Evolutionary conservation across 352 stramenopile species (phyloP).

Genomic region (Discostella stelligera): DNA sequence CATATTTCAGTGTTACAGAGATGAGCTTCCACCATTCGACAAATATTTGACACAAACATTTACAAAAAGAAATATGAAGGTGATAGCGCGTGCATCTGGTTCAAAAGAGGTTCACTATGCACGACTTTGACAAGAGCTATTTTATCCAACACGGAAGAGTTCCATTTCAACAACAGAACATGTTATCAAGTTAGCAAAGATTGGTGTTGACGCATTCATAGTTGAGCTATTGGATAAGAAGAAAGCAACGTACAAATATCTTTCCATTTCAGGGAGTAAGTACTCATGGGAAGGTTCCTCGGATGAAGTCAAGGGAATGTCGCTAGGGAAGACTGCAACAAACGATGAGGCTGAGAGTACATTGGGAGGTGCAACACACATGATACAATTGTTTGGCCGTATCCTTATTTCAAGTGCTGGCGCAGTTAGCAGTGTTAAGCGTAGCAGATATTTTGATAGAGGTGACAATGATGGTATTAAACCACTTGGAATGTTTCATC

Average conservation of each 20-base stretch:
- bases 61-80: constrained; percentile 5
- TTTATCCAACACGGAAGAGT: constrained; percentile 2
- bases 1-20: background rate
- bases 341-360: constrained; percentile 29
- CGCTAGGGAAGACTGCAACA: constrained; percentile 19
- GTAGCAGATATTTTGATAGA: constrained; percentile 7
- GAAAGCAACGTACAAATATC: constrained; percentile 20
- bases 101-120: constrained; percentile 1
- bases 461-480: constrained; percentile 6
- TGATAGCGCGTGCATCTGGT: constrained; percentile 2
- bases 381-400: constrained; percentile 9
- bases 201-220: constrained; percentile 5
- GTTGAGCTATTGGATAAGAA: constrained; percentile 12
- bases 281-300: background rate
- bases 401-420: constrained; percentile 13
- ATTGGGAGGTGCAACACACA: constrained; percentile 18
- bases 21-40: constrained; percentile 12
- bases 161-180: background rate
- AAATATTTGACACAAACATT: constrained; percentile 11
- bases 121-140: background rate
- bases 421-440: constrained; percentile 6
- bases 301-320: background rate
- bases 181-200: constrained; percentile 6
- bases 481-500: constrained; percentile 25
- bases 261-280: constrained; percentile 1